phyloP scores from a whole-genome alignment of 192 early-diverging fungal species.

The Coemansia asiatica region DNA sequence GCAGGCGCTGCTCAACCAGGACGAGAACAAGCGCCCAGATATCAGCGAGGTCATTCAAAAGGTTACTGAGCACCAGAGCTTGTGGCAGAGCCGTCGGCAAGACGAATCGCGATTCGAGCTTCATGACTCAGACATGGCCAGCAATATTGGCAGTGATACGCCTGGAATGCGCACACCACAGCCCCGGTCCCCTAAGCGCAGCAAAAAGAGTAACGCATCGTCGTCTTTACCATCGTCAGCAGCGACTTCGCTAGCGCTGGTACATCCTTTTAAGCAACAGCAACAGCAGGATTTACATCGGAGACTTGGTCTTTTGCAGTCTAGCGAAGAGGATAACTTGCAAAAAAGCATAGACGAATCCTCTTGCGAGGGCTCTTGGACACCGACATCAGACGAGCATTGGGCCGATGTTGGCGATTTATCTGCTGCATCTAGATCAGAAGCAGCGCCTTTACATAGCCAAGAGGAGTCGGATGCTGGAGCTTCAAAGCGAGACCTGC shows the following conservation, averaged over 20 bases:
- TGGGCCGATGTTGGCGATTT: conserved; percentile 12
- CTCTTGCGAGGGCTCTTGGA: background rate
- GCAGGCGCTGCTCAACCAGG: conserved; percentile 37
- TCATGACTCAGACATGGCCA: conserved; percentile 34
- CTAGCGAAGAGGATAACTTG: background rate
- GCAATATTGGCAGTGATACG: conserved; percentile 24
- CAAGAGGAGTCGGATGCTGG: background rate
- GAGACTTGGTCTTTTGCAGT: background rate
- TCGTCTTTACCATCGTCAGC: conserved; percentile 1
- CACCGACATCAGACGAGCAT: background rate
- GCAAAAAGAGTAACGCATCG: background rate
- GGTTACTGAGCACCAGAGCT: conserved; percentile 25
- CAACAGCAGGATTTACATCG: background rate
- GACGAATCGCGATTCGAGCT: conserved; percentile 42
- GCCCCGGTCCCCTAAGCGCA: background rate
- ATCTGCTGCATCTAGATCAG: background rate
- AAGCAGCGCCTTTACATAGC: background rate
- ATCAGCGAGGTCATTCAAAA: conserved; percentile 29
- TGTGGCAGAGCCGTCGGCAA: conserved; percentile 36
- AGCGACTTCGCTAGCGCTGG: conserved; percentile 3
- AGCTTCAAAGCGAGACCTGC: background rate
- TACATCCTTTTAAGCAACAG: background rate
- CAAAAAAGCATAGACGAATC: background rate
- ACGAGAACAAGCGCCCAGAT: conserved; percentile 45
- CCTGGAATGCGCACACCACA: conserved; percentile 18